Evolutionary conservation across 495 filamentous ascomycete genomes (phyloP).

Genomic region (Lichenothelia convexa): DNA sequence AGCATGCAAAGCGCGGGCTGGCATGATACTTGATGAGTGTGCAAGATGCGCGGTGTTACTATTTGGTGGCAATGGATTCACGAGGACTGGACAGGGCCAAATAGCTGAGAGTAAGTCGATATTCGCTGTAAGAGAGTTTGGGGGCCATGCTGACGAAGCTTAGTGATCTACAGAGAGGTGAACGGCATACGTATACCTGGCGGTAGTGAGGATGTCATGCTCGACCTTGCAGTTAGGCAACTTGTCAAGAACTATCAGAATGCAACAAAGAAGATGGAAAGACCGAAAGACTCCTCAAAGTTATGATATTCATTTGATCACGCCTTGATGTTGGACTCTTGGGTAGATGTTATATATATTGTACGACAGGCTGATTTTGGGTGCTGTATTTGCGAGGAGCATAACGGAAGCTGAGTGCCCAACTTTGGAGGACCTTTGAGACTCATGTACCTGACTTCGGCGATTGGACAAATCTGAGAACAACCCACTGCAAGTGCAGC

Average conservation of each 20-base stretch:
- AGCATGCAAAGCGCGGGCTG: constrained; percentile 50
- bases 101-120: constrained; percentile 40
- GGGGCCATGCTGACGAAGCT: neutral
- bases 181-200: constrained; percentile 45
- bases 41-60: constrained; percentile 47
- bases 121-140: neutral
- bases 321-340: too few relatives aligned
- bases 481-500: too few relatives aligned
- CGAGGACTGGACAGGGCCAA: constrained; percentile 48
- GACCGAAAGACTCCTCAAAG: constrained; percentile 17
- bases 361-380: too few relatives aligned
- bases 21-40: constrained; percentile 51
- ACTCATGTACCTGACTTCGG: too few relatives aligned
- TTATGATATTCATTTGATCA: constrained; percentile 10
- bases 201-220: constrained; percentile 57
- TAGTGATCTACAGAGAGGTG: constrained; percentile 48
- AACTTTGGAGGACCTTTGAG: too few relatives aligned
- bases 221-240: constrained; percentile 52
- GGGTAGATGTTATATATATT: too few relatives aligned
- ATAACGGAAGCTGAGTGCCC: too few relatives aligned
- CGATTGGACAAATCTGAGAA: too few relatives aligned
- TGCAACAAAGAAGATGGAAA: constrained; percentile 41
- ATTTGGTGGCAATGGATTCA: constrained; percentile 58
- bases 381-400: too few relatives aligned
- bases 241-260: constrained; percentile 52